These are phyloP conservation scores for Stemphylium beticola DNA, from an alignment of 2,329 filamentous ascomycete species.

Conservation along the genomic window DNA sequence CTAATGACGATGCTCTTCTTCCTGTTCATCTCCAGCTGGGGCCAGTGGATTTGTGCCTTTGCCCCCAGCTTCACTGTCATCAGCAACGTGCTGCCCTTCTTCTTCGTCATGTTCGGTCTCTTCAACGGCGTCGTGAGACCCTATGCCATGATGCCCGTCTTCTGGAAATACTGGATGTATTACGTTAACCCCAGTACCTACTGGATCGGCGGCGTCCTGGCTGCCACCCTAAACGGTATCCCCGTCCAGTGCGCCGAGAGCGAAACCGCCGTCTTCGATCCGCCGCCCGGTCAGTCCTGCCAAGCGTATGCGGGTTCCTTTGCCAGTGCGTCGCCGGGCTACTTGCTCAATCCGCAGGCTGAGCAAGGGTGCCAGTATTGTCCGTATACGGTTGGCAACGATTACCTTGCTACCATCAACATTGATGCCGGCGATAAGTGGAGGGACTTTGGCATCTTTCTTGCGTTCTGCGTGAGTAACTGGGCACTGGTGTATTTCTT, in stretches of 20 bases:
- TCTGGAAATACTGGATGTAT: slow-evolving; percentile 77
- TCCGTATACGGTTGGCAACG: slow-evolving; percentile 66
- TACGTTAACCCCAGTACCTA: slow-evolving; percentile 73
- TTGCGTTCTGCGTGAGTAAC: slow-evolving; percentile 73
- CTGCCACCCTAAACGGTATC: slow-evolving; percentile 64
- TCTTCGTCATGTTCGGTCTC: slow-evolving; percentile 77
- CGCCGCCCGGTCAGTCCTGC: slow-evolving; percentile 70
- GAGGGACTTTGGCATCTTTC: slow-evolving; percentile 74
- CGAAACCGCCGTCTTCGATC: slow-evolving; percentile 70
- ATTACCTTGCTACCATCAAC: slow-evolving; percentile 69
- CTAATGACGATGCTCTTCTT: slow-evolving; percentile 80
- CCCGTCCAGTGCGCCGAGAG: slow-evolving; percentile 52
- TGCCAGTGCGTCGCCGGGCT: slow-evolving; percentile 62
- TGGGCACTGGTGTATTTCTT: slow-evolving; percentile 79
- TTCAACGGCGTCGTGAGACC: slow-evolving; percentile 81
- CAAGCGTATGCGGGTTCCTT: slow-evolving; percentile 67
- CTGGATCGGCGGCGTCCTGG: slow-evolving; percentile 73
- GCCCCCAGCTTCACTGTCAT: slow-evolving; percentile 81
- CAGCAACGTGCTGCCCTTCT: slow-evolving; percentile 75
- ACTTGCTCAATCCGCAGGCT: slow-evolving; percentile 67
- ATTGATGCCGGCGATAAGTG: slow-evolving; percentile 68
- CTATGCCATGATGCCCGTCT: slow-evolving; percentile 67
- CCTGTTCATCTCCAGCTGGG: slow-evolving; percentile 77
- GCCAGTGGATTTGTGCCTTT: slow-evolving; percentile 85
- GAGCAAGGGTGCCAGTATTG: slow-evolving; percentile 72